Conservation (phyloP, 495 filamentous ascomycete genomes). For the Penicillium pancosmium region DNA sequence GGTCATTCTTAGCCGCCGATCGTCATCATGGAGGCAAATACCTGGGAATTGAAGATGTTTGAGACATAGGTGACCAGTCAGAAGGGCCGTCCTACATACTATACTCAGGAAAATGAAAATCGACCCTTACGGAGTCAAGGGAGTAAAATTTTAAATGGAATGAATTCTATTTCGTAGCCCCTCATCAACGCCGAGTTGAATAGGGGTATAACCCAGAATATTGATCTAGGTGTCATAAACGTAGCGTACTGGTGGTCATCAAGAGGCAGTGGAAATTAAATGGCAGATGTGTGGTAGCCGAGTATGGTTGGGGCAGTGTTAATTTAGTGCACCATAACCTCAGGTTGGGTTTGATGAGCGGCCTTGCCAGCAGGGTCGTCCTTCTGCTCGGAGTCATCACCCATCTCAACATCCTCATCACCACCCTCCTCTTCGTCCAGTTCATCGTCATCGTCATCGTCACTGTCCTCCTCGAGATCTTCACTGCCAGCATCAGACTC, state of each 20-base stretch:
- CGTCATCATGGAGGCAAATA: slow-evolving; percentile 3
- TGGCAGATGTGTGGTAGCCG: slow-evolving; percentile 3
- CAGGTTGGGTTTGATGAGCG: slow-evolving; percentile 44
- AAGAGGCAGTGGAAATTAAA: slow-evolving; percentile 12
- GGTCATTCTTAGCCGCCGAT: slow-evolving; percentile 7
- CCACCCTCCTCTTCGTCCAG: slow-evolving; percentile 70
- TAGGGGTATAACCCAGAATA: slow-evolving; percentile 13
- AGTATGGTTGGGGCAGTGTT: neutral
- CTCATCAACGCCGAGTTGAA: slow-evolving; percentile 25
- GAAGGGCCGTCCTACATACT: slow-evolving; percentile 12
- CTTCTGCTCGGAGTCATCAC: slow-evolving; percentile 59
- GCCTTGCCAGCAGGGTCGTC: slow-evolving; percentile 37
- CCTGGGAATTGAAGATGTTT: neutral
- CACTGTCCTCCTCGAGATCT: slow-evolving; percentile 94
- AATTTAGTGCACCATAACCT: slow-evolving; percentile 56
- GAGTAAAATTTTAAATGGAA: slow-evolving; percentile 8
- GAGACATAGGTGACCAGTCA: neutral
- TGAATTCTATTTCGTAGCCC: slow-evolving; percentile 36
- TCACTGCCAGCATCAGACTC: slow-evolving; percentile 89
- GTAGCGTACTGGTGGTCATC: slow-evolving; percentile 35
- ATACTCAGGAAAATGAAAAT: too few relatives aligned
- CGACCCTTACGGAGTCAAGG: neutral
- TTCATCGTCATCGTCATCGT: slow-evolving; percentile 83
- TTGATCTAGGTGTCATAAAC: slow-evolving; percentile 35
- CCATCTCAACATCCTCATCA: slow-evolving; percentile 85